These are phyloP conservation scores for Beauveria brongniartii DNA, from an alignment of 2,329 filamentous ascomycete genomes.

Conservation along the genomic window DNA sequence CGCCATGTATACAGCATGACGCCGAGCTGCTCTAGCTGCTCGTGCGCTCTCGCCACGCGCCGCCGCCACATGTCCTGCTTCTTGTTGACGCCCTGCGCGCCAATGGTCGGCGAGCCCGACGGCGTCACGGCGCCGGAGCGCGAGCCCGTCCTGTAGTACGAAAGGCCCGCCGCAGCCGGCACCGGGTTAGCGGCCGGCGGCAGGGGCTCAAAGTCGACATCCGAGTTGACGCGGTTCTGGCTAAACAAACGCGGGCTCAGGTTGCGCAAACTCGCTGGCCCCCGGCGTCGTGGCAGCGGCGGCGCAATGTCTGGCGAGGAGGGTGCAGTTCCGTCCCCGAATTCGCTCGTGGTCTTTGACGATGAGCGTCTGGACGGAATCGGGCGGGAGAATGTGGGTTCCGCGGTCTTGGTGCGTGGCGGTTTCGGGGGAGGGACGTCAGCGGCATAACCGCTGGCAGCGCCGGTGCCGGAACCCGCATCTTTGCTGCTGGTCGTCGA, in stretches of 20 bases:
- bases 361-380: conserved; percentile 5
- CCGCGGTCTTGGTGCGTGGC: conserved; percentile 11
- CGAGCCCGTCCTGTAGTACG: conserved; percentile 20
- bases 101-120: conserved; percentile 26
- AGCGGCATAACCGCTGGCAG: background rate
- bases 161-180: conserved; percentile 16
- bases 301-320: conserved; percentile 25
- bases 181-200: conserved; percentile 22
- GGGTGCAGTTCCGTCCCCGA: conserved; percentile 6
- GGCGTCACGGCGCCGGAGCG: conserved; percentile 25
- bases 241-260: conserved; percentile 24
- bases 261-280: conserved; percentile 26
- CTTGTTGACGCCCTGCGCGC: conserved; percentile 45
- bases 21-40: conserved; percentile 52
- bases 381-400: background rate
- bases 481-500: conserved; percentile 23
- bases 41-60: conserved; percentile 57
- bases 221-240: conserved; percentile 30
- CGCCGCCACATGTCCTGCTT: conserved; percentile 66
- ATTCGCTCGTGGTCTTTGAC: conserved; percentile 13
- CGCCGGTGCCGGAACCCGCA: background rate
- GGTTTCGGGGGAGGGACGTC: conserved; percentile 10
- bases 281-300: conserved; percentile 39
- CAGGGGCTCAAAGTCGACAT: conserved; percentile 34
- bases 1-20: conserved; percentile 68